Percentiles rank a stretch among this genome's conserved stretches.
These are phyloP conservation scores for Fraxinus anomala DNA, from an alignment of 257 asterid species.

Conservation along the genomic window DNA sequence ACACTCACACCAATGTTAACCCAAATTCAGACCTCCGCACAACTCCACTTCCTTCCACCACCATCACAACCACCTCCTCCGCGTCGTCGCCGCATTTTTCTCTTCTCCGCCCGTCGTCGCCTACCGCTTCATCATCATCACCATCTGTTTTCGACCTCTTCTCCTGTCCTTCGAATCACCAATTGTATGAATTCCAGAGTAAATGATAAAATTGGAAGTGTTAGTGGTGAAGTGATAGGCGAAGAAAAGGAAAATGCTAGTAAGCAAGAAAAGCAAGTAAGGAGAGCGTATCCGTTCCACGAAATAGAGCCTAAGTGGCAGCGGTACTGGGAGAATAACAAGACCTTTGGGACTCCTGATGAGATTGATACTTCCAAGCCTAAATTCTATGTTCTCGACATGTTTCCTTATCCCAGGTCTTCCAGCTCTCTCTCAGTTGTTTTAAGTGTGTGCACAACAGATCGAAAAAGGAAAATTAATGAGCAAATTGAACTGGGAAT, in stretches of 20 bases:
- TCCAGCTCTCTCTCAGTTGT: not conserved
- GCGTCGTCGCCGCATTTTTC: constrained; percentile 27
- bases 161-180: constrained; percentile 36
- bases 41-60: constrained; percentile 42
- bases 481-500: not conserved
- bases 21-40: constrained; percentile 46
- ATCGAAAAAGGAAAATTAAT: not conserved
- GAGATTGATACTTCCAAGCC: constrained; percentile 89
- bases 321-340: constrained; percentile 79
- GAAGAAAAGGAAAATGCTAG: constrained; percentile 21
- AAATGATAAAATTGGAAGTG: constrained; percentile 9
- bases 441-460: not conserved
- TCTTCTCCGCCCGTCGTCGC: constrained; percentile 32
- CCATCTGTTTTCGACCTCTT: constrained; percentile 25
- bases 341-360: constrained; percentile 86
- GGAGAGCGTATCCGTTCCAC: constrained; percentile 80
- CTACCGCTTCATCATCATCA: constrained; percentile 19
- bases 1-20: constrained; percentile 44
- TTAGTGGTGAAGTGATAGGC: not conserved
- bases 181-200: constrained; percentile 29
- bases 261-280: constrained; percentile 34
- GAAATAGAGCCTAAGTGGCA: constrained; percentile 95
- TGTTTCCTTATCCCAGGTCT: constrained; percentile 99
- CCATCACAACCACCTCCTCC: constrained; percentile 28
- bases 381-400: constrained; percentile 93